Evolutionary conservation across 768 basidiomycete species (phyloP).

Genomic region (Collybia sp.): DNA sequence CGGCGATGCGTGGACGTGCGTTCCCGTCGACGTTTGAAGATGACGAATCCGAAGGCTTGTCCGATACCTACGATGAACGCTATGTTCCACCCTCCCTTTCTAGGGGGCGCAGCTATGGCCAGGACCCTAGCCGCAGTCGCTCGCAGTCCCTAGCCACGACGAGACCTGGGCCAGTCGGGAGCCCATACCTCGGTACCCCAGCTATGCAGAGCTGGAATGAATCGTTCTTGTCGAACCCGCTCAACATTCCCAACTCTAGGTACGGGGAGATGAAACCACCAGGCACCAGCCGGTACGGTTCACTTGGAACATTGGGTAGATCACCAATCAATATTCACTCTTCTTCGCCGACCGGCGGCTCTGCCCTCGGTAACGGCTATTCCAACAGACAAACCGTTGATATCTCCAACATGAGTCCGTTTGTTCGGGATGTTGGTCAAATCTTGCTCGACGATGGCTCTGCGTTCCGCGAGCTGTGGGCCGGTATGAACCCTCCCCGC

Average conservation of each 20-base stretch:
- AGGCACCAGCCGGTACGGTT: conserved; percentile 58
- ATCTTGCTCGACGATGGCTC: conserved; percentile 73
- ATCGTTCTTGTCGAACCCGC: conserved; percentile 49
- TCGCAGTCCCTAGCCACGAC: conserved; percentile 71
- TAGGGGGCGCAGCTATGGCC: conserved; percentile 56
- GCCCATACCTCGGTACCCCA: conserved; percentile 36
- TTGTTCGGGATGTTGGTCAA: conserved; percentile 78
- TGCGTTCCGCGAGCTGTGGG: conserved; percentile 72
- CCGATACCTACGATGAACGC: conserved; percentile 60
- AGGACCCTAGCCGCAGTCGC: conserved; percentile 66
- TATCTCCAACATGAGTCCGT: conserved; percentile 79
- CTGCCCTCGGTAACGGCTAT: conserved; percentile 40
- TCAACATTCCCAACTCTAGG: conserved; percentile 46
- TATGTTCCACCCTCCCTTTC: conserved; percentile 40
- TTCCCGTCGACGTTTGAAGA: conserved; percentile 82
- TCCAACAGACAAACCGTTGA: conserved; percentile 39
- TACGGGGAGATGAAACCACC: conserved; percentile 65
- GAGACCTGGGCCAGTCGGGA: conserved; percentile 50
- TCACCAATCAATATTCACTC: conserved; percentile 50
- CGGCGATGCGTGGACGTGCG: conserved; percentile 59
- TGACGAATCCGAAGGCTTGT: conserved; percentile 64
- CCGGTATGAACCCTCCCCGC: conserved; percentile 58
- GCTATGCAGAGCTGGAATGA: conserved; percentile 61
- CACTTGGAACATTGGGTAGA: conserved; percentile 49
- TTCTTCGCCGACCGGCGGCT: conserved; percentile 41